phyloP scores from a whole-genome alignment of 2,329 filamentous ascomycete species.

The Dactylellina sp. region DNA sequence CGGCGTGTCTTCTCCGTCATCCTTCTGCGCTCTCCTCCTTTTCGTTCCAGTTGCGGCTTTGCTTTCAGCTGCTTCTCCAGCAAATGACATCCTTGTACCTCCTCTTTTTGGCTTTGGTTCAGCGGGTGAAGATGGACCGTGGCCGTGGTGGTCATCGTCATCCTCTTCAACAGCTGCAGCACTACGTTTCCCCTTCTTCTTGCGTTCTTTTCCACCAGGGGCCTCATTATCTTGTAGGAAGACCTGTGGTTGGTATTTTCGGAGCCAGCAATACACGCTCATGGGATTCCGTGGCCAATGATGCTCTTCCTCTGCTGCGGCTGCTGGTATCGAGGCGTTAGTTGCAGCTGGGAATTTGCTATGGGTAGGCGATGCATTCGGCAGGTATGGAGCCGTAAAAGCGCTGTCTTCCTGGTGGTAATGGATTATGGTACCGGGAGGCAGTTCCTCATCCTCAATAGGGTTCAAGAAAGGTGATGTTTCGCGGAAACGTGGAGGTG shows the following conservation, averaged over 20 bases:
- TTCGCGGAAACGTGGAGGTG: constrained; percentile 59
- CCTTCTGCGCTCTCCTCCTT: constrained; percentile 48
- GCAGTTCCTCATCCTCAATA: constrained; percentile 55
- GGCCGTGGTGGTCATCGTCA: constrained; percentile 37
- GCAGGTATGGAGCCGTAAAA: constrained; percentile 36
- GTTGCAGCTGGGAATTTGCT: constrained; percentile 64
- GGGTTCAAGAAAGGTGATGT: constrained; percentile 59
- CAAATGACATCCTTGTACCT: constrained; percentile 52
- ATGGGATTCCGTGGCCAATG: constrained; percentile 78
- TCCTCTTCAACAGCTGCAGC: constrained; percentile 46
- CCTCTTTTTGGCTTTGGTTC: constrained; percentile 50
- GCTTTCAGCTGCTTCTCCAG: constrained; percentile 16
- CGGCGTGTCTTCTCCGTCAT: constrained; percentile 52
- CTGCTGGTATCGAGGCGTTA: constrained; percentile 63
- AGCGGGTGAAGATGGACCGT: constrained; percentile 35
- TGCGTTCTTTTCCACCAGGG: constrained; percentile 61
- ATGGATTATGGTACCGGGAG: constrained; percentile 51
- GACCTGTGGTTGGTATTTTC: constrained; percentile 83
- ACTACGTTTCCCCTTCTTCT: constrained; percentile 62
- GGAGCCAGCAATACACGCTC: constrained; percentile 95
- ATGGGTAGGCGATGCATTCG: constrained; percentile 63
- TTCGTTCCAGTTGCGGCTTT: constrained; percentile 48
- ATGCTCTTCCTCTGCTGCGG: constrained; percentile 66
- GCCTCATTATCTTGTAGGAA: constrained; percentile 81
- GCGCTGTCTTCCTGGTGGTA: constrained; percentile 53